phyloP scores from a whole-genome alignment of 495 filamentous ascomycete species.

The Viridothelium virens region DNA sequence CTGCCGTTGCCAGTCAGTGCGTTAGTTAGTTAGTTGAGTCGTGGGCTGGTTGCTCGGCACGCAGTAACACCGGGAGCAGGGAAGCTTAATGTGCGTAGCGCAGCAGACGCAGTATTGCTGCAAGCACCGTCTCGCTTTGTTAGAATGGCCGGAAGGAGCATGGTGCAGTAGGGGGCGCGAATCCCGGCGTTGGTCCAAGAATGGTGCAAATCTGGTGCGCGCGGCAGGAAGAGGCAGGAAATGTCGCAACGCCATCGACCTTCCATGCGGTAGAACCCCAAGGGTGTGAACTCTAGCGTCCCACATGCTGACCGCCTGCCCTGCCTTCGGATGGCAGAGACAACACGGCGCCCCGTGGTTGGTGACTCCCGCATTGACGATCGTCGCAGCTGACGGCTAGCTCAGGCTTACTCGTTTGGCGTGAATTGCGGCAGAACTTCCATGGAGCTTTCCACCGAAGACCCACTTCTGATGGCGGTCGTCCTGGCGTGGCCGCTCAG shows the following conservation, averaged over 20 bases:
- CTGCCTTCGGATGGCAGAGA: conserved; percentile 10
- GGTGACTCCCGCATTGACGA: conserved; percentile 9
- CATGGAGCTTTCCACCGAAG: conserved; percentile 8
- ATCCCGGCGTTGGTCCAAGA: conserved; percentile 1
- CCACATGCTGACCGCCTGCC: conserved; percentile 7
- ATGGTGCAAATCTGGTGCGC: conserved; percentile 5
- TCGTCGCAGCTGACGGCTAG: conserved; percentile 9
- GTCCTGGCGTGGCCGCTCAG: conserved; percentile 2
- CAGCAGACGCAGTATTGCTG: conserved; percentile 9
- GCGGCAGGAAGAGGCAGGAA: conserved; percentile 8
- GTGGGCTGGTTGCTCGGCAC: conserved; percentile 8
- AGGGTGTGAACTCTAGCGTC: conserved; percentile 7
- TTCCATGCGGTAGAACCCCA: conserved; percentile 7
- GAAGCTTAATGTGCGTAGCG: conserved; percentile 2
- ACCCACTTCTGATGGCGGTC: conserved; percentile 5
- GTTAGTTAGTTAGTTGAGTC: neutral
- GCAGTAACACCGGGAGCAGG: conserved; percentile 8
- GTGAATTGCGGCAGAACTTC: conserved; percentile 3
- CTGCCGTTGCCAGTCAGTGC: conserved; percentile 4
- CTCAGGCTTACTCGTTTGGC: conserved; percentile 7
- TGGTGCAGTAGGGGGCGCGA: conserved; percentile 1
- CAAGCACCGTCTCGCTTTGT: conserved; percentile 9
- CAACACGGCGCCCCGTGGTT: conserved; percentile 8
- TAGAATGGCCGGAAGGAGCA: conserved; percentile 1
- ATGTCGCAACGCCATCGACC: conserved; percentile 10